Percentiles rank a stretch among this genome's conserved stretches.
Evolutionary conservation across 163 green algal genomes (phyloP).

Genomic region (Picocystis sp.): DNA sequence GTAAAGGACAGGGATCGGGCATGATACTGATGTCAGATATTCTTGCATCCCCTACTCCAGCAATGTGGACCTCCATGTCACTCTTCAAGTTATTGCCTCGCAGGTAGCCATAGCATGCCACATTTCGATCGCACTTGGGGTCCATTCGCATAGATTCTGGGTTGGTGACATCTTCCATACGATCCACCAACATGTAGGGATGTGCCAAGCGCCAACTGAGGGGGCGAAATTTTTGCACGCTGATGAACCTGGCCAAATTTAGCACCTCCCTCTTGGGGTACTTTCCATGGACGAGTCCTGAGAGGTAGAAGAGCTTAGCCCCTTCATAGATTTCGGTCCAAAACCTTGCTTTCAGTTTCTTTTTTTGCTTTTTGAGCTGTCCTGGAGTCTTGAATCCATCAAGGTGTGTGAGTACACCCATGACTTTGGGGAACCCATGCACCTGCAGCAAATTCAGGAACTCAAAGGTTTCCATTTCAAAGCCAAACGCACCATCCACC

Average conservation of each 20-base stretch:
- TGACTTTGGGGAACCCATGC: conserved; percentile 96
- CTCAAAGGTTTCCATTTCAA: conserved; percentile 99
- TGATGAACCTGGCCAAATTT: conserved; percentile 89
- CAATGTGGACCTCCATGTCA: conserved; percentile 55
- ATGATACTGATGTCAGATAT: conserved; percentile 58
- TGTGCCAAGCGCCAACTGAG: conserved; percentile 75
- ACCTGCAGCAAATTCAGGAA: conserved; percentile 96
- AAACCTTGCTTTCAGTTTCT: conserved; percentile 89
- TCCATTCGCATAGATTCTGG: conserved; percentile 40
- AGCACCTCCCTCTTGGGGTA: conserved; percentile 68
- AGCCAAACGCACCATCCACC: conserved; percentile 85
- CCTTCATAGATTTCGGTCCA: conserved; percentile 93
- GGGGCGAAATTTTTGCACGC: conserved; percentile 77
- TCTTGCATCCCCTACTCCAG: conserved; percentile 74
- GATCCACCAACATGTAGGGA: conserved; percentile 78
- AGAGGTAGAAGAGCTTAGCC: conserved; percentile 97
- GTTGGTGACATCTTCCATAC: conserved; percentile 79
- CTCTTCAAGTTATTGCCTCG: conserved; percentile 62
- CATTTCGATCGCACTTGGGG: conserved; percentile 54
- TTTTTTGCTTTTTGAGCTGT: conserved; percentile 42
- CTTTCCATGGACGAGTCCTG: conserved; percentile 57
- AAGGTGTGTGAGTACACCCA: conserved; percentile 97
- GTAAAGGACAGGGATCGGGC: conserved; percentile 89
- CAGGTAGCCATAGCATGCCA: conserved; percentile 87
- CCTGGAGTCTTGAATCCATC: conserved; percentile 13